Percentiles rank a stretch among this genome's conserved stretches.
phyloP scores from a whole-genome alignment of 2,329 filamentous ascomycete genomes.

The Microdochium trichocladiopsis region DNA sequence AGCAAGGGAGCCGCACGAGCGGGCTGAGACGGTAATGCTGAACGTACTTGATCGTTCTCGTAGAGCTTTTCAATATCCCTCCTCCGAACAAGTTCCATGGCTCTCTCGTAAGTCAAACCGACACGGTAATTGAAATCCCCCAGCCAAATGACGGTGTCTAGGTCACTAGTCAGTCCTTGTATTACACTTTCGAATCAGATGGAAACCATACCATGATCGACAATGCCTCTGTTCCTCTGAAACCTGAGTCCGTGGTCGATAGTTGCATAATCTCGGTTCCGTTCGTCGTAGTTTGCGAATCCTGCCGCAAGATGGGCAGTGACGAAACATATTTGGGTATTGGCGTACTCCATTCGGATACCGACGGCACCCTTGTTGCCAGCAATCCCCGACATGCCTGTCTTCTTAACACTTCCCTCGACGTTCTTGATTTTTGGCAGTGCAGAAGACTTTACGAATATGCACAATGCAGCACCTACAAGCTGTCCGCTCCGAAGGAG shows the following conservation, averaged over 20 bases:
- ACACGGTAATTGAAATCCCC: constrained; percentile 99
- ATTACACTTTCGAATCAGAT: constrained; percentile 7
- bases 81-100: constrained; percentile 65
- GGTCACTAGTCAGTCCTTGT: constrained; percentile 7
- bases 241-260: constrained; percentile 85
- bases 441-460: constrained; percentile 77
- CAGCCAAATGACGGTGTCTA: constrained; percentile 77
- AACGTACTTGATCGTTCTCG: constrained; percentile 75
- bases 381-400: constrained; percentile 90
- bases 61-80: constrained; percentile 73
- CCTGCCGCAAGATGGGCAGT: constrained; percentile 95
- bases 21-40: not conserved
- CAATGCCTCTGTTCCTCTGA: constrained; percentile 83
- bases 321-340: constrained; percentile 88
- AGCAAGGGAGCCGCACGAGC: constrained; percentile 4
- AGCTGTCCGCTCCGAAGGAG: constrained; percentile 86
- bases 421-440: constrained; percentile 89
- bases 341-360: constrained; percentile 90
- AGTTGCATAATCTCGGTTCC: constrained; percentile 87
- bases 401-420: constrained; percentile 91
- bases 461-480: constrained; percentile 84
- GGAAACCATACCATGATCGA: constrained; percentile 64
- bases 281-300: constrained; percentile 93
- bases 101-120: constrained; percentile 71
- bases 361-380: constrained; percentile 98